Evolutionary conservation across 805 yeast genomes (phyloP).

Genomic region (Metschnikowia peoriensis): DNA sequence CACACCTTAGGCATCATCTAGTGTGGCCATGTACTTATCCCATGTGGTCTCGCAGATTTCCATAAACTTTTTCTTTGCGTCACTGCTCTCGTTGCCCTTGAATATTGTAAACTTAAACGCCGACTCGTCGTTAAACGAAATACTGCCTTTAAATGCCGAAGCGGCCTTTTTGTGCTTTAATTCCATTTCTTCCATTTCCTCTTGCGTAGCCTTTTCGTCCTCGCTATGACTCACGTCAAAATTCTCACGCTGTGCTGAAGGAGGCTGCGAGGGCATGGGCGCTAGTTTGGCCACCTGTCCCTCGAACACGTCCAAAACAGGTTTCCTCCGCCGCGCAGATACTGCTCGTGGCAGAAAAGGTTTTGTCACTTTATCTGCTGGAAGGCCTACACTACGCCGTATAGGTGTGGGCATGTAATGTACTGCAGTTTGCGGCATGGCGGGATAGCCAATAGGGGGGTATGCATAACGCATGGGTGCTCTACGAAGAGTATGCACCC

Average conservation of each 20-base stretch:
- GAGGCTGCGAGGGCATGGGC: constrained; percentile 51
- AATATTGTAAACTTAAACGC: constrained; percentile 20
- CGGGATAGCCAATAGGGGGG: constrained; percentile 6
- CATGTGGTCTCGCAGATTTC: constrained; percentile 45
- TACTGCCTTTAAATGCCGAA: constrained; percentile 13
- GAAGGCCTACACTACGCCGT: background rate
- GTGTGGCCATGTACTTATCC: constrained; percentile 30
- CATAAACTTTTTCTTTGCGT: constrained; percentile 35
- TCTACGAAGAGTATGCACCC: constrained; percentile 7
- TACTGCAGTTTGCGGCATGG: constrained; percentile 12
- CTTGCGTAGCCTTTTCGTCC: constrained; percentile 14
- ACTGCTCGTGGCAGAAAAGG: constrained; percentile 10
- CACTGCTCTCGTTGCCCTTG: constrained; percentile 12
- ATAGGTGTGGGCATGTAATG: constrained; percentile 13
- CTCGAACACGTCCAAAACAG: constrained; percentile 43
- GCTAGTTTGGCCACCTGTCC: constrained; percentile 47
- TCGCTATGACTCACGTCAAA: constrained; percentile 14
- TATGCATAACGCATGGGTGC: constrained; percentile 14
- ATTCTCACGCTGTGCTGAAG: constrained; percentile 41
- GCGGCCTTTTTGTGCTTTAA: constrained; percentile 10
- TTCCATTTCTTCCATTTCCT: constrained; percentile 16
- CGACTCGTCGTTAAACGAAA: constrained; percentile 16
- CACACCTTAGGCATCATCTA: constrained; percentile 4
- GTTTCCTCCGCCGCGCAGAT: constrained; percentile 11
- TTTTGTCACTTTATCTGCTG: background rate